Conservation (phyloP, 2,329 filamentous ascomycete species). For the Amauroascus verrucosus region DNA sequence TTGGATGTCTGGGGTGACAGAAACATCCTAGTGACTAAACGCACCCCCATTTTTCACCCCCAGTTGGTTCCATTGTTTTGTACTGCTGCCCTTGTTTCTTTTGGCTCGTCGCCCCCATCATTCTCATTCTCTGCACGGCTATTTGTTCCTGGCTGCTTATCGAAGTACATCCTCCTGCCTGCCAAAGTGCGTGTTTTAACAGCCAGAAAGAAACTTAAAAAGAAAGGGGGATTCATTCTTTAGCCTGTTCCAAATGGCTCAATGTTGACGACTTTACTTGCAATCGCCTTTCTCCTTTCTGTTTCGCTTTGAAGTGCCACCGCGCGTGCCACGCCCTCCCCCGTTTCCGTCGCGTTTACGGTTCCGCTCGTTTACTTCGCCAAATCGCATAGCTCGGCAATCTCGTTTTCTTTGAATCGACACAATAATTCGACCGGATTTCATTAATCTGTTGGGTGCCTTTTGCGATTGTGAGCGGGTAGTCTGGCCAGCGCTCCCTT, state of each 20-base stretch:
- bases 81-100: slow-evolving; percentile 6
- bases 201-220: neutral
- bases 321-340: neutral
- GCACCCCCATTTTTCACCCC: neutral
- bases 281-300: neutral
- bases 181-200: neutral
- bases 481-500: neutral
- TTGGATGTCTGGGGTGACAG: slow-evolving; percentile 4
- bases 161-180: neutral
- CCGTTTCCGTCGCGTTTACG: slow-evolving; percentile 1
- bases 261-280: slow-evolving; percentile 7
- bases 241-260: neutral
- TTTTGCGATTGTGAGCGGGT: neutral
- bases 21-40: slow-evolving; percentile 5
- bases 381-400: neutral
- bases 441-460: neutral
- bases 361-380: slow-evolving; percentile 13
- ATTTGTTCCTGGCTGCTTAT: slow-evolving; percentile 1
- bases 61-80: slow-evolving; percentile 2
- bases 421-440: neutral
- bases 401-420: neutral
- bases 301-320: neutral
- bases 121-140: neutral
- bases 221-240: neutral
- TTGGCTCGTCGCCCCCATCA: neutral